Percentiles rank a stretch among this genome's conserved stretches.
Conservation (phyloP, 805 yeast species). For the Priceomyces medius region DNA sequence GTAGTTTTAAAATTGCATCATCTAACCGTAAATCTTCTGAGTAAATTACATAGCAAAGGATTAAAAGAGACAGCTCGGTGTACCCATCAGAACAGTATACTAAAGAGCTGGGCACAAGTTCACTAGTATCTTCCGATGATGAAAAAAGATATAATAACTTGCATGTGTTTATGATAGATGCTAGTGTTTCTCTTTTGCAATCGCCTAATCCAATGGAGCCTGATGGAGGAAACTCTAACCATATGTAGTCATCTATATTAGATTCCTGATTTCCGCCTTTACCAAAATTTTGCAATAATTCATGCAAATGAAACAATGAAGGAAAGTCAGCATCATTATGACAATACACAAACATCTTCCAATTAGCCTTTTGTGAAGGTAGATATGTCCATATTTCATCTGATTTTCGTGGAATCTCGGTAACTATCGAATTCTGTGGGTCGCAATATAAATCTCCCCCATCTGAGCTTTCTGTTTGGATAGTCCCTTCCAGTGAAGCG, state of each 20-base stretch:
- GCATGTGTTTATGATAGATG: constrained; percentile 65
- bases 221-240: constrained; percentile 74
- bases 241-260: constrained; percentile 19
- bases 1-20: constrained; percentile 66
- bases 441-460: constrained; percentile 46
- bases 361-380: constrained; percentile 50
- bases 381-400: constrained; percentile 16
- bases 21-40: constrained; percentile 58
- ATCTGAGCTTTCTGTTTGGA: background rate
- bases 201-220: constrained; percentile 81
- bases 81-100: constrained; percentile 88
- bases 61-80: constrained; percentile 81
- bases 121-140: constrained; percentile 31
- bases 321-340: constrained; percentile 61
- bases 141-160: constrained; percentile 54
- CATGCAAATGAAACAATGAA: constrained; percentile 33
- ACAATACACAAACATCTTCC: constrained; percentile 59
- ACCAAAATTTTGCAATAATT: constrained; percentile 32
- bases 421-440: constrained; percentile 51
- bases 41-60: constrained; percentile 70
- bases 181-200: constrained; percentile 57
- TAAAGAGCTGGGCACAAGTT: constrained; percentile 43
- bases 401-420: constrained; percentile 25
- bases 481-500: constrained; percentile 6
- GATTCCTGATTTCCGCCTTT: constrained; percentile 22